phyloP scores from a whole-genome alignment of 768 basidiomycete species.

The Jaapia argillacea region DNA sequence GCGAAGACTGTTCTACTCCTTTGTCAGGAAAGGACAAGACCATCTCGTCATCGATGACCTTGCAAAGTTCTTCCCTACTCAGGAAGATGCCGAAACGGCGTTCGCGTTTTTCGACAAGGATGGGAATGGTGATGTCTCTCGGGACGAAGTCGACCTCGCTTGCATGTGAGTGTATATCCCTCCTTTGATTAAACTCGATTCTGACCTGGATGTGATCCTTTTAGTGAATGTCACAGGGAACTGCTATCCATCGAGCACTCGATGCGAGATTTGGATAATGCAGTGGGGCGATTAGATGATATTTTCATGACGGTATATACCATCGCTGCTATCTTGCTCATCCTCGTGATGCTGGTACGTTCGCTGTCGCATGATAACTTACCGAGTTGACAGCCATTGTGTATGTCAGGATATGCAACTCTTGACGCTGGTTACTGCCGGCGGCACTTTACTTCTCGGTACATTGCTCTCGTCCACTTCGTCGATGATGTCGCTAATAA shows the following conservation, averaged over 20 bases:
- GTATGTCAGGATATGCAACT: constrained; percentile 56
- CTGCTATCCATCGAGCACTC: constrained; percentile 75
- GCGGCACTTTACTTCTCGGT: constrained; percentile 52
- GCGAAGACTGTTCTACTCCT: constrained; percentile 80
- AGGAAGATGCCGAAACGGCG: constrained; percentile 58
- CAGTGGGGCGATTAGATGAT: constrained; percentile 77
- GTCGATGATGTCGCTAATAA: not conserved
- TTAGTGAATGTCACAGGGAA: constrained; percentile 76
- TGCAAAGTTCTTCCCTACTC: constrained; percentile 52
- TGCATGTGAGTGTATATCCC: constrained; percentile 36
- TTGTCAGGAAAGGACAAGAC: constrained; percentile 49
- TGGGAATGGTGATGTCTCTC: constrained; percentile 58
- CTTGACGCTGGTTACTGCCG: constrained; percentile 64
- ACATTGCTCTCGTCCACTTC: not conserved
- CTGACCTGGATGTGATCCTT: constrained; percentile 7
- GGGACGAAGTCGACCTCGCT: constrained; percentile 69
- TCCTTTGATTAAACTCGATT: not conserved
- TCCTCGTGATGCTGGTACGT: constrained; percentile 69
- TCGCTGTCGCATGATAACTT: too few species aligned
- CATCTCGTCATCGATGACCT: constrained; percentile 61
- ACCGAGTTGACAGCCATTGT: constrained; percentile 6
- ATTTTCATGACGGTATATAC: constrained; percentile 79
- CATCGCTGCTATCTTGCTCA: constrained; percentile 62
- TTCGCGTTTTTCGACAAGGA: constrained; percentile 68
- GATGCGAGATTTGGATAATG: constrained; percentile 85